Evolutionary conservation across 2,329 filamentous ascomycete genomes (phyloP).

Genomic region (Xylariaceae sp.): DNA sequence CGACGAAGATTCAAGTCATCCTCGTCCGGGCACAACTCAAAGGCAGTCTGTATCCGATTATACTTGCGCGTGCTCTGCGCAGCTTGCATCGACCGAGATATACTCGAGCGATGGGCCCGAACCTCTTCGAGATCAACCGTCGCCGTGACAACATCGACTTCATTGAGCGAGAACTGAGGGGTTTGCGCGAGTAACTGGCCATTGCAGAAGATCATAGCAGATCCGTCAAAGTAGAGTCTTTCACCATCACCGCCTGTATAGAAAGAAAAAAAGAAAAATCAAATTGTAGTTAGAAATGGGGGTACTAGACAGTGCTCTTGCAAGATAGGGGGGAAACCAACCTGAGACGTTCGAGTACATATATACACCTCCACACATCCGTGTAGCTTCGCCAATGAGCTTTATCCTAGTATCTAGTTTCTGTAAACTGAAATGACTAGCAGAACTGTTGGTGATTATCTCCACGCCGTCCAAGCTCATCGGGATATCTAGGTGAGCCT

Average conservation of each 20-base stretch:
- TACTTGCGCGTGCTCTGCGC: neutral
- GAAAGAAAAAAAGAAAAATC: neutral
- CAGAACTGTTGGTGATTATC: constrained; percentile 5
- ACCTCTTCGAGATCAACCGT: constrained; percentile 15
- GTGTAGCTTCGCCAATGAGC: constrained; percentile 17
- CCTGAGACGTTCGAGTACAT: neutral
- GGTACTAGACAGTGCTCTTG: too few relatives aligned
- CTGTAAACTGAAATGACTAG: constrained; percentile 14
- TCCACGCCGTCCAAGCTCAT: neutral
- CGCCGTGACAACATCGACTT: constrained; percentile 14
- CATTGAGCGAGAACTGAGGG: constrained; percentile 14
- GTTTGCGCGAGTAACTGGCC: constrained; percentile 11
- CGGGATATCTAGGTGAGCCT: too few relatives aligned
- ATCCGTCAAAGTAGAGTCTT: neutral
- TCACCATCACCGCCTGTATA: neutral
- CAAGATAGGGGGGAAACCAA: neutral
- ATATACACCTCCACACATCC: constrained; percentile 12
- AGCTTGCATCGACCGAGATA: constrained; percentile 13
- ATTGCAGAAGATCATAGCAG: neutral
- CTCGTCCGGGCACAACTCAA: too few relatives aligned
- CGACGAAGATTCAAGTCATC: too few relatives aligned
- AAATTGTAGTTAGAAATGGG: neutral
- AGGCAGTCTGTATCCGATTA: too few relatives aligned
- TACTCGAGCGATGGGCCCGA: constrained; percentile 8
- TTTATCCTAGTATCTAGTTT: constrained; percentile 16